These are phyloP conservation scores for Ophiostoma populinum DNA, from an alignment of 2,329 filamentous ascomycete genomes.

Conservation along the genomic window DNA sequence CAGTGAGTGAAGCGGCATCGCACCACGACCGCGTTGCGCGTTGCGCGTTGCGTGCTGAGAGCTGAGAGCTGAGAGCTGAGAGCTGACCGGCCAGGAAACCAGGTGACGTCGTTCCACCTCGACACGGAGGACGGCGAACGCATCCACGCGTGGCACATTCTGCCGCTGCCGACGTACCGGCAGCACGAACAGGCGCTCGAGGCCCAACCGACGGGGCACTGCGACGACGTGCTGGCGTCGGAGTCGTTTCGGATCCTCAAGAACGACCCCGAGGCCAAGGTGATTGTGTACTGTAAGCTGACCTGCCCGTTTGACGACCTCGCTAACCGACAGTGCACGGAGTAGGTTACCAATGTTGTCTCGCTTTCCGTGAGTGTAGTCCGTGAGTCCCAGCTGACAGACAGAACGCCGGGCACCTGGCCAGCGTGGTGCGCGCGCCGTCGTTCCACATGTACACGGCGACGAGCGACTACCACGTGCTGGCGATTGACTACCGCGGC, in stretches of 20 bases:
- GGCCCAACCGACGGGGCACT: slow-evolving; percentile 30
- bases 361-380: no score
- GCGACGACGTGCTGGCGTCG: slow-evolving; percentile 34
- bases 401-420: slow-evolving; percentile 80
- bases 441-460: slow-evolving; percentile 64
- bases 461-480: slow-evolving; percentile 57
- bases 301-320: background rate
- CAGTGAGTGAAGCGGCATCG: slow-evolving; percentile 35
- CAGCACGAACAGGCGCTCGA: slow-evolving; percentile 49
- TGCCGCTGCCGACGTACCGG: slow-evolving; percentile 62
- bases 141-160: slow-evolving; percentile 79
- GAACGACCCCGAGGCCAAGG: slow-evolving; percentile 42
- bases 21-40: no score
- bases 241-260: slow-evolving; percentile 43
- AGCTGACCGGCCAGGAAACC: slow-evolving; percentile 42
- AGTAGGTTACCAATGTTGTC: no score
- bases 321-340: slow-evolving; percentile 36
- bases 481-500: slow-evolving; percentile 84
- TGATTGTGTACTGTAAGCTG: slow-evolving; percentile 45
- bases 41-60: no score
- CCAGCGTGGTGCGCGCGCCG: slow-evolving; percentile 57
- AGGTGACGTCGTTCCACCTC: slow-evolving; percentile 74
- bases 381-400: no score
- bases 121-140: slow-evolving; percentile 57
- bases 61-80: no score